These are phyloP conservation scores for Colletotrichum australisinense DNA, from an alignment of 2,329 filamentous ascomycete genomes.

Conservation along the genomic window DNA sequence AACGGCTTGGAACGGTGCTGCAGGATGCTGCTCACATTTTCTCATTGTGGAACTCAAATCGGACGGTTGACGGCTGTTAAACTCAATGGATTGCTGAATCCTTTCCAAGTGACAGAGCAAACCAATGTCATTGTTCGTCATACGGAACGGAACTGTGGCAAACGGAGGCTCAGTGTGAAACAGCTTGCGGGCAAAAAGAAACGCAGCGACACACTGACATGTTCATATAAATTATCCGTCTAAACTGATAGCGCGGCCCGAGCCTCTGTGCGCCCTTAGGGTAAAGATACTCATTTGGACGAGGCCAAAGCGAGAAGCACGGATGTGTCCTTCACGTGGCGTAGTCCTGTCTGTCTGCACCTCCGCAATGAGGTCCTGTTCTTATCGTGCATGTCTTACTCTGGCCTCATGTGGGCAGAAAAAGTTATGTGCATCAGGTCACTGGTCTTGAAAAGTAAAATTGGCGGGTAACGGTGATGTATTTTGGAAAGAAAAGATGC, in stretches of 20 bases:
- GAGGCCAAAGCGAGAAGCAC: background rate
- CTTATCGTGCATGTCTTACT: background rate
- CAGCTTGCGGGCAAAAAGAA: background rate
- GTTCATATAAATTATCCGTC: background rate
- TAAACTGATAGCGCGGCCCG: background rate
- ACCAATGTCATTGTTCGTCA: background rate
- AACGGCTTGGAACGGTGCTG: background rate
- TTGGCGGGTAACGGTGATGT: background rate
- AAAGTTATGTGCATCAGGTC: background rate
- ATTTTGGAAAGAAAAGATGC: constrained; percentile 4
- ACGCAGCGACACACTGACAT: background rate
- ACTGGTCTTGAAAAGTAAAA: background rate
- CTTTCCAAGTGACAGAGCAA: background rate
- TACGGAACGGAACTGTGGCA: background rate
- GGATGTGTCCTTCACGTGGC: background rate
- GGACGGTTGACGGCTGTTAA: background rate
- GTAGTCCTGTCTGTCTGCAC: background rate
- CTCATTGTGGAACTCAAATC: background rate
- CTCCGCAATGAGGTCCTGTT: background rate
- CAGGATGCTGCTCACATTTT: background rate
- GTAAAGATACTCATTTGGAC: background rate
- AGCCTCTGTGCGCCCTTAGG: background rate
- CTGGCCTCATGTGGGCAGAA: background rate
- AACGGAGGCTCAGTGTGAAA: background rate
- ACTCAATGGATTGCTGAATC: background rate